phyloP scores from a whole-genome alignment of 495 filamentous ascomycete genomes.

The Penicillium waksmanii region DNA sequence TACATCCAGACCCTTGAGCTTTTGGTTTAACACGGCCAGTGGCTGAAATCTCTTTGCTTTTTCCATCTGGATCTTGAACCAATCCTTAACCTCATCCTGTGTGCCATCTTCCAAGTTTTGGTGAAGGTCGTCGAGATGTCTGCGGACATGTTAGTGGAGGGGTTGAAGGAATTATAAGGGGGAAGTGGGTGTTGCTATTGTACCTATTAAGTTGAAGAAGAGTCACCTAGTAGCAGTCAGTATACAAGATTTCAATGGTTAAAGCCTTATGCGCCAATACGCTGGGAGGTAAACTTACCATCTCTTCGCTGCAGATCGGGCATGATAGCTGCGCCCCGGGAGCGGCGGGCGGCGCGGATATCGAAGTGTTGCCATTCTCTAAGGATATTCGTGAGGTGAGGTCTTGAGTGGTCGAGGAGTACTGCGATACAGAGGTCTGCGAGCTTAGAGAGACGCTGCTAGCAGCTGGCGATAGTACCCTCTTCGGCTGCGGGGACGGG shows the following conservation, averaged over 20 bases:
- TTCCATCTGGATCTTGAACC: constrained; percentile 95
- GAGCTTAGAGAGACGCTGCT: constrained; percentile 65
- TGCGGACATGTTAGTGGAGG: constrained; percentile 36
- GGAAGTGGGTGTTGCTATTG: constrained; percentile 1
- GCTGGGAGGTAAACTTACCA: constrained; percentile 57
- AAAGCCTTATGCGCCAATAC: not conserved
- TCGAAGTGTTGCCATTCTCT: constrained; percentile 52
- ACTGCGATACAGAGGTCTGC: constrained; percentile 62
- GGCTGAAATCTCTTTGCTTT: constrained; percentile 97
- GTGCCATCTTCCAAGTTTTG: constrained; percentile 90
- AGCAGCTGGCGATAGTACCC: constrained; percentile 60
- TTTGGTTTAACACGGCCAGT: constrained; percentile 88
- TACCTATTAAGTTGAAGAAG: constrained; percentile 90
- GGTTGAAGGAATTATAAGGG: not conserved
- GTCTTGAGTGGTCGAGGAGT: constrained; percentile 61
- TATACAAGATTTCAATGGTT: not conserved
- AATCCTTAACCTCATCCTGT: constrained; percentile 96
- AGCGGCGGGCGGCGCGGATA: constrained; percentile 54
- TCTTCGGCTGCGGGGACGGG: constrained; percentile 58
- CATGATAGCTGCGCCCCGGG: constrained; percentile 74
- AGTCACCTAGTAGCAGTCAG: constrained; percentile 65
- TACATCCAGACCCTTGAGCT: constrained; percentile 93
- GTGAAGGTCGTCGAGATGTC: constrained; percentile 93
- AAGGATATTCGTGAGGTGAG: constrained; percentile 61
- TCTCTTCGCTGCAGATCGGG: constrained; percentile 96